Base-by-base conservation (phyloP, 805 yeast genomes). In the Kluyveromyces siamensis region DNA sequence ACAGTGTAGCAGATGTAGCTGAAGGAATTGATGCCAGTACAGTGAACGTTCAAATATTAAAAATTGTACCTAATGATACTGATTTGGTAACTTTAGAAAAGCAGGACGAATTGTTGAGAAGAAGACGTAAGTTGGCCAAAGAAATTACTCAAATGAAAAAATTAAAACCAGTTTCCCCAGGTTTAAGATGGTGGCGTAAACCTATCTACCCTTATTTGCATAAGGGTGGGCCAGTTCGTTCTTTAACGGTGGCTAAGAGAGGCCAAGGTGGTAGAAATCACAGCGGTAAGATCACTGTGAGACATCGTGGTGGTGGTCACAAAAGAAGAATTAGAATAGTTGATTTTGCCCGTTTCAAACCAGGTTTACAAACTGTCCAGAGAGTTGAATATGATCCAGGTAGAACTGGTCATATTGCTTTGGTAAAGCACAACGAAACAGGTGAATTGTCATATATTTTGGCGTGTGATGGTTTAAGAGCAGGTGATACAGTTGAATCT, bases 261-360 rank as follows among this genome's bases (percentile, higher is more conserved):
- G 77, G 79, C 48, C 80, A 81, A 44, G 84, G 95, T 47, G 99
- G 99, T 55, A 83, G 99, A 72, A 90, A 91, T 67, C 74, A 84
- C 67, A 73, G 84, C 4, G 99, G 99, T 56, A 77, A 79, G 56
- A 87, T 93, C 59, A 88, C 96, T 5, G 84, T 87, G 43, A 80
- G 99, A 64, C 96, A 93, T 67, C 81, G 95, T 67, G 99, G 98
- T 65, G 99, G 99, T 60, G 98, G 98, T 36, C 93, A 86, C 66
- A 87, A 86, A 67, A 83, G 91, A 61, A 80, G 99, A 68, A 75
- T 87, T 38, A 79, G 99, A 59, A 66, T 87, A 35, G 76, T 93
- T 19, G 99, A 93, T 68, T 83, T 82, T 60, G 70, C 73, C 57
- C 78, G 99, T 61, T 59, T 65, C 38, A 75, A 65, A 2, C 69